phyloP scores from a whole-genome alignment of 306 rosid genomes.

The Cucurbita ficifolia region DNA sequence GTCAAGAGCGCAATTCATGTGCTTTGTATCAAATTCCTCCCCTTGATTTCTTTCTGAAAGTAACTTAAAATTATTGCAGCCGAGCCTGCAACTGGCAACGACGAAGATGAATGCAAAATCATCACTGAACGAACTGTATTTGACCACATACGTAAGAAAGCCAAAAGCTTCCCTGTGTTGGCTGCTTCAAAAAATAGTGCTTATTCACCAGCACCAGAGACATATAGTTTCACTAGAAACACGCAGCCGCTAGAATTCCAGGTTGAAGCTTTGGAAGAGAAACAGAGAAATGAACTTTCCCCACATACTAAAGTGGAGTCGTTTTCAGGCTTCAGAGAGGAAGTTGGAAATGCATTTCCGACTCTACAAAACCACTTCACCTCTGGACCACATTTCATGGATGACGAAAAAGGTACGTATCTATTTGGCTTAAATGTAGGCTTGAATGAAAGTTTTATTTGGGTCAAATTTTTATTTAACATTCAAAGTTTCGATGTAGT shows the following conservation, averaged over 20 bases:
- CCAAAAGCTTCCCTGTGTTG: constrained; percentile 46
- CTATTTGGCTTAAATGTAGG: not conserved
- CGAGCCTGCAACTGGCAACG: constrained; percentile 20
- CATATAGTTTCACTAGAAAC: constrained; percentile 29
- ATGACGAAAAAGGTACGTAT: constrained; percentile 27
- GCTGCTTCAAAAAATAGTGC: constrained; percentile 25
- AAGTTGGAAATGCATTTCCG: constrained; percentile 11
- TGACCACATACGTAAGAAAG: constrained; percentile 82
- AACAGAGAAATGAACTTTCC: constrained; percentile 16
- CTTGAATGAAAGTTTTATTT: not conserved
- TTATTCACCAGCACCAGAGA: constrained; percentile 33
- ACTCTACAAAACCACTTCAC: constrained; percentile 12
- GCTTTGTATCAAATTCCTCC: not conserved
- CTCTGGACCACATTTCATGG: constrained; percentile 22
- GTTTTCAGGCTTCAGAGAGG: constrained; percentile 20
- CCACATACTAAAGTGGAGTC: constrained; percentile 18
- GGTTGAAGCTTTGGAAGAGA: constrained; percentile 40
- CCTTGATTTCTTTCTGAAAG: constrained; percentile 9
- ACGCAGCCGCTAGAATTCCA: constrained; percentile 30
- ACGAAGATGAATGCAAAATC: constrained; percentile 40
- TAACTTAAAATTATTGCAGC: constrained; percentile 21
- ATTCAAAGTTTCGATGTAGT: not conserved
- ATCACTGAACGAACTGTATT: constrained; percentile 63
- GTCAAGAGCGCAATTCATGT: not conserved
- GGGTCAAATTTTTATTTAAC: not conserved